A percentile compares a stretch with the other conserved stretches of the same genome.
Evolutionary conservation across 257 asterid species (phyloP).

Genomic region (Solanum pinnatisectum): DNA sequence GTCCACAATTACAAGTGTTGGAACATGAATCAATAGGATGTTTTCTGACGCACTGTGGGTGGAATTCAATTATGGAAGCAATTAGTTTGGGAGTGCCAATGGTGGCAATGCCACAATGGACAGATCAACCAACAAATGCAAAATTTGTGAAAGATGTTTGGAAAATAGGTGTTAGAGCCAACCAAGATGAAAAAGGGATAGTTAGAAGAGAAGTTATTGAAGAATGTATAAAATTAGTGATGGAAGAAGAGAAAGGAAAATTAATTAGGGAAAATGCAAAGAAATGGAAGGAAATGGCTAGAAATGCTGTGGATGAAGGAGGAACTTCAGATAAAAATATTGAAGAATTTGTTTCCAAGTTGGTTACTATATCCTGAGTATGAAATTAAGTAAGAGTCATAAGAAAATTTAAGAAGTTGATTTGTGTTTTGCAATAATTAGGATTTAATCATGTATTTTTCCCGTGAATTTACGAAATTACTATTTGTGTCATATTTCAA

Average conservation of each 20-base stretch:
- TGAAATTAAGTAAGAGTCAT: too few species aligned
- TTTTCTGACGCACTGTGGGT: constrained; percentile 44
- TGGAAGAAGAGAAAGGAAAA: constrained; percentile 22
- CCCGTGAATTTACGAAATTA: too few species aligned
- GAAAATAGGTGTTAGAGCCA: constrained; percentile 23
- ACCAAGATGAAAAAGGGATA: constrained; percentile 14
- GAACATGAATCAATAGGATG: not conserved
- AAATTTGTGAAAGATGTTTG: constrained; percentile 30
- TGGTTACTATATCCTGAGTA: not conserved
- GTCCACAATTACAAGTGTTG: not conserved
- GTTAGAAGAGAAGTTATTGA: constrained; percentile 19
- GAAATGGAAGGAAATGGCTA: constrained; percentile 23
- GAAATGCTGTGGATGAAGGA: constrained; percentile 21
- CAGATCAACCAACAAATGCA: constrained; percentile 37
- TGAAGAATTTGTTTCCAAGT: constrained; percentile 8
- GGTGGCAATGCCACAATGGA: constrained; percentile 5
- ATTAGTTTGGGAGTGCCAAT: constrained; percentile 2
- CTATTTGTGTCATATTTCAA: too few species aligned
- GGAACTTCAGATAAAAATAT: constrained; percentile 32
- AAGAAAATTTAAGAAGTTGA: too few species aligned
- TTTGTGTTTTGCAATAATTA: too few species aligned
- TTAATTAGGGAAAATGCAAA: constrained; percentile 14
- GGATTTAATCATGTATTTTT: too few species aligned
- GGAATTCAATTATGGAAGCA: constrained; percentile 49
- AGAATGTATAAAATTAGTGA: constrained; percentile 8